Base-by-base conservation (phyloP, 2,329 filamentous ascomycete genomes). In the Emmonsiellopsis sp. region DNA sequence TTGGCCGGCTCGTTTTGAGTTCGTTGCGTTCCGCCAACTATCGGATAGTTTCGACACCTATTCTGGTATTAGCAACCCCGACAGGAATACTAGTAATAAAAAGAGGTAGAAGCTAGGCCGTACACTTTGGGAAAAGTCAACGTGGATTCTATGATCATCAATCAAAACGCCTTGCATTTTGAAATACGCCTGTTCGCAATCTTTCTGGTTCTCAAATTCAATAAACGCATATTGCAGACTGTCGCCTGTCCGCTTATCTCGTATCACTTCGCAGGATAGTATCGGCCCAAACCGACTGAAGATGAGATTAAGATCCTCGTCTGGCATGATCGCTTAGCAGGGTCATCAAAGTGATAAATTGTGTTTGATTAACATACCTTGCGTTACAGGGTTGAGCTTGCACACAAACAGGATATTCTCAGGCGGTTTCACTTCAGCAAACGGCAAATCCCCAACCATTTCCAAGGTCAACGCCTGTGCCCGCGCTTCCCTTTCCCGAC, bases 131-230 rank as follows among this genome's bases (percentile, higher is more conserved):
- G 91, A 96, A 71, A 98, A 98, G 72, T 98, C 93, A 53, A 98
- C 93, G 65, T 98, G 93, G 58, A 98, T 98, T 42, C 93, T 85
- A 59, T 95, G 88, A 63, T 98, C 93, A 64, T 98, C 93, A 59
- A 98, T 97, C 53, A 98, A 74, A 1, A 97, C 92, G 2, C 86
- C 89, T 68, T 98, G 90, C 93, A 98, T 98, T 73, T 98, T 98
- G 75, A 94, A 93, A 65, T 96, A 98, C 2, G 93, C 93, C 51
- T 88, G 83, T 71, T 98, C 93, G 68, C 93, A 97, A 51, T 92
- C 87, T 60, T 86, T 82, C 71, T 96, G 93, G 53, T 94, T 87
- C 55, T 92, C 88, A 63, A 92, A 98, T 68, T 98, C 93, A 64
- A 98, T 94, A 62, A 98, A 98, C 1, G 93, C 90, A 66, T 98